A percentile compares a stretch with the other conserved stretches of the same genome.
phyloP scores from a whole-genome alignment of 768 basidiomycete species.

The Lentinula aciculospora region DNA sequence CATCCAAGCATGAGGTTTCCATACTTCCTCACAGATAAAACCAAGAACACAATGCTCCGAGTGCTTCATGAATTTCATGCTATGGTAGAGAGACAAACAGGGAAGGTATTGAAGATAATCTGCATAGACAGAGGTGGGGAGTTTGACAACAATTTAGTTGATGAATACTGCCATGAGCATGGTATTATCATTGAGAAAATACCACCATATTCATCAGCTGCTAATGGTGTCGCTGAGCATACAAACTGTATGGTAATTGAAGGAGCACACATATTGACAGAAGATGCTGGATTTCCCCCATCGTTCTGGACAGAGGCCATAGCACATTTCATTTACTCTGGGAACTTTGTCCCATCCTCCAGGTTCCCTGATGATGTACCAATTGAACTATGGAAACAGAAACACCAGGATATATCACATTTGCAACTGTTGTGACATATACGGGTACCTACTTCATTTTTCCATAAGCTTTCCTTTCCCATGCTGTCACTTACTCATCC shows the following conservation, averaged over 20 bases:
- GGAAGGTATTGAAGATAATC: constrained; percentile 11
- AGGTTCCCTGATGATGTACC: neutral
- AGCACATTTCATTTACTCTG: neutral
- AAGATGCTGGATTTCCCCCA: neutral
- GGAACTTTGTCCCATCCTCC: neutral
- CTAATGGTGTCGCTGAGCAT: constrained; percentile 20
- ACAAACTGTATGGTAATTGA: constrained; percentile 18
- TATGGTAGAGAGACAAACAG: constrained; percentile 13
- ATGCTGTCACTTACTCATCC: too few species aligned
- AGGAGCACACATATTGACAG: neutral
- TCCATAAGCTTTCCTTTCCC: too few species aligned
- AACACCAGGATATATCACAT: neutral
- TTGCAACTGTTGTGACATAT: too few species aligned
- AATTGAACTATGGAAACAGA: neutral
- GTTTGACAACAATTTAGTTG: constrained; percentile 18
- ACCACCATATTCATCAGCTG: constrained; percentile 17
- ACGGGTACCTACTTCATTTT: too few species aligned
- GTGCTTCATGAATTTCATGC: constrained; percentile 13
- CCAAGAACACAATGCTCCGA: constrained; percentile 10
- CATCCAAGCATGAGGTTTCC: constrained; percentile 10
- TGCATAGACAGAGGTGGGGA: constrained; percentile 22
- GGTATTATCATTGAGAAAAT: constrained; percentile 18
- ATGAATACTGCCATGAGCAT: constrained; percentile 9
- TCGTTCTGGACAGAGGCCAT: neutral
- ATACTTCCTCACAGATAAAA: constrained; percentile 19